Evolutionary conservation across 1,284 basidiomycete species (phyloP).

Genomic region (Pisolithus thermaeus): DNA sequence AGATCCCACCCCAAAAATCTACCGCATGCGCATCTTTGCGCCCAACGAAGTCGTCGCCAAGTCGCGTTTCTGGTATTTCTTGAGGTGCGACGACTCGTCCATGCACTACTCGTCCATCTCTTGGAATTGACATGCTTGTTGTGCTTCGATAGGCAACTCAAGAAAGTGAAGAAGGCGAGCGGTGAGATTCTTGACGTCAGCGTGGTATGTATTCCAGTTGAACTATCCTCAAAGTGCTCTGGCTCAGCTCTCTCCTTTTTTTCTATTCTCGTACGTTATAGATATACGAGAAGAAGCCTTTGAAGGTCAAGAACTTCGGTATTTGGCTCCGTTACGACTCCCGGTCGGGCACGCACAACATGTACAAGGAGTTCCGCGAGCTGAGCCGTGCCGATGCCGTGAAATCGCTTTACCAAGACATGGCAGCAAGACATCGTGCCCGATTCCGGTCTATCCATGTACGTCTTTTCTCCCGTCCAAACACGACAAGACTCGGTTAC

Average conservation of each 20-base stretch:
- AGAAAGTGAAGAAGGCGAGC: constrained; percentile 99
- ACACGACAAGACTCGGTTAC: background rate
- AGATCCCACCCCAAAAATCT: constrained; percentile 93
- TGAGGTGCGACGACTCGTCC: constrained; percentile 47
- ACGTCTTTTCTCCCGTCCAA: constrained; percentile 24
- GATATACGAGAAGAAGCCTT: constrained; percentile 95
- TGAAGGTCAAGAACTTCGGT: constrained; percentile 99
- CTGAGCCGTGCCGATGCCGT: constrained; percentile 93
- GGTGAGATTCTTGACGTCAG: constrained; percentile 99
- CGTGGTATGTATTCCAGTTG: constrained; percentile 80
- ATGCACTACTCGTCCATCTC: background rate
- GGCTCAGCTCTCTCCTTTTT: constrained; percentile 39
- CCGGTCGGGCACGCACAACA: constrained; percentile 96
- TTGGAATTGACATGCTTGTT: constrained; percentile 7
- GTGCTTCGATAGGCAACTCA: constrained; percentile 64
- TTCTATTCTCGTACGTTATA: constrained; percentile 32
- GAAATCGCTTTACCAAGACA: constrained; percentile 98
- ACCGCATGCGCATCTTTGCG: constrained; percentile 99
- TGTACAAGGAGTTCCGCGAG: constrained; percentile 98
- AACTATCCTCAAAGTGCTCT: constrained; percentile 81
- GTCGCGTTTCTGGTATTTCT: constrained; percentile 99
- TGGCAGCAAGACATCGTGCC: constrained; percentile 98
- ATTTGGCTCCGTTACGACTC: constrained; percentile 88
- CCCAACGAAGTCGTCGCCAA: constrained; percentile 98
- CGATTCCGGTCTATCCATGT: constrained; percentile 99